Conservation (phyloP, 1,284 basidiomycete species). For the Apiotrichum akiyoshidainum region DNA sequence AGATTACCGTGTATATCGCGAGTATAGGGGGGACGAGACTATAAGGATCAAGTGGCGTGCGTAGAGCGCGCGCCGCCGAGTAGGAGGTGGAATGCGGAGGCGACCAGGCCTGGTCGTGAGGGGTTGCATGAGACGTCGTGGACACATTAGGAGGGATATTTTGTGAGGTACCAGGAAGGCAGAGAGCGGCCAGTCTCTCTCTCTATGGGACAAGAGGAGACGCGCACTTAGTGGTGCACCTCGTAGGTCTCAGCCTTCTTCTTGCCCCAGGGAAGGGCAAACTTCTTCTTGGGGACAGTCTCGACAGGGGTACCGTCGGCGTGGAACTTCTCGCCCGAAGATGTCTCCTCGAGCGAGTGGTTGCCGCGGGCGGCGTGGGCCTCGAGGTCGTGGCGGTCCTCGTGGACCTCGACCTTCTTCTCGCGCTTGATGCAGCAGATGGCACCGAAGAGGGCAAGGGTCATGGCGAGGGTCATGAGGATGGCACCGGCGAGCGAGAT, state of each 20-base stretch:
- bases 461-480: constrained; percentile 11
- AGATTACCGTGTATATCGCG: constrained; percentile 1
- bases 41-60: too few relatives aligned
- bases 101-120: not conserved
- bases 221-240: not conserved
- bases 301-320: not conserved
- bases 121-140: not conserved
- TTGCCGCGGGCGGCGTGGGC: not conserved
- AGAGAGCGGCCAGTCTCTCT: too few relatives aligned
- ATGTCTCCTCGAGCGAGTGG: not conserved
- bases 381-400: constrained; percentile 8
- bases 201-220: too few relatives aligned
- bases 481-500: constrained; percentile 13
- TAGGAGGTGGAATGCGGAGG: not conserved
- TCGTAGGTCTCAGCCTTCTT: not conserved
- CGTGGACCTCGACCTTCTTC: not conserved
- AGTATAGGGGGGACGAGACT: not conserved
- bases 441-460: constrained; percentile 11
- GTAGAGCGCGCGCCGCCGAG: too few relatives aligned
- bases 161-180: too few relatives aligned
- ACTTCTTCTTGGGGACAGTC: not conserved
- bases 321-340: not conserved
- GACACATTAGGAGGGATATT: too few relatives aligned
- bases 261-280: constrained; percentile 3
- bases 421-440: constrained; percentile 15